Percentiles rank a stretch among this genome's conserved stretches.
phyloP scores from a whole-genome alignment of 2,329 filamentous ascomycete genomes.

The Lecanicillium sp. region DNA sequence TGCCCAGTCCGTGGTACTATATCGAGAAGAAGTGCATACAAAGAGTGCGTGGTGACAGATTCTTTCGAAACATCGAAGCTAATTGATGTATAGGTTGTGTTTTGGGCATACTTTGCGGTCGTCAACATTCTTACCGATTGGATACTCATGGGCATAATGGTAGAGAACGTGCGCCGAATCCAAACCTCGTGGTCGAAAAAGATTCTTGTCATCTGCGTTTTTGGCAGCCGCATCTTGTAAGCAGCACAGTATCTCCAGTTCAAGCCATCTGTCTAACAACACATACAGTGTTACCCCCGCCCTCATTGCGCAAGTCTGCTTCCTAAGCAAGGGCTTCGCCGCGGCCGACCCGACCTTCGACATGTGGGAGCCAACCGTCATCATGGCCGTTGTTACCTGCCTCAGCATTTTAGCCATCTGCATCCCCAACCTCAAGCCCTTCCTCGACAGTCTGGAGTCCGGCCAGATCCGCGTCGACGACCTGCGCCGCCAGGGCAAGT shows the following conservation, averaged over 20 bases:
- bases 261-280: not conserved
- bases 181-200: slow-evolving; percentile 24
- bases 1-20: slow-evolving; percentile 24
- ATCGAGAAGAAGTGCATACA: slow-evolving; percentile 16
- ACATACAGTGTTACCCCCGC: slow-evolving; percentile 22
- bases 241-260: slow-evolving; percentile 8
- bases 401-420: slow-evolving; percentile 18
- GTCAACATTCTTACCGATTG: slow-evolving; percentile 11
- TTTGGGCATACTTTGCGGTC: slow-evolving; percentile 11
- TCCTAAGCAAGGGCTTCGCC: not conserved
- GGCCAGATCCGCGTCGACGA: slow-evolving; percentile 13
- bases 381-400: slow-evolving; percentile 3
- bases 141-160: slow-evolving; percentile 16
- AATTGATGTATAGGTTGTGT: slow-evolving; percentile 4
- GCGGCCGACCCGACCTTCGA: slow-evolving; percentile 9
- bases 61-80: not conserved
- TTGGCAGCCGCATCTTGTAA: slow-evolving; percentile 26
- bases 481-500: slow-evolving; percentile 13
- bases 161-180: slow-evolving; percentile 23
- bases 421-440: slow-evolving; percentile 14
- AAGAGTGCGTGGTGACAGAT: slow-evolving; percentile 13
- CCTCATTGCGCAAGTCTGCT: slow-evolving; percentile 12
- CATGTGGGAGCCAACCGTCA: slow-evolving; percentile 9
- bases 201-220: slow-evolving; percentile 24
- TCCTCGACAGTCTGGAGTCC: slow-evolving; percentile 14